A percentile compares a stretch with the other conserved stretches of the same genome.
Conservation (phyloP, 2,329 filamentous ascomycete genomes). For the Neoascochyta sp. region DNA sequence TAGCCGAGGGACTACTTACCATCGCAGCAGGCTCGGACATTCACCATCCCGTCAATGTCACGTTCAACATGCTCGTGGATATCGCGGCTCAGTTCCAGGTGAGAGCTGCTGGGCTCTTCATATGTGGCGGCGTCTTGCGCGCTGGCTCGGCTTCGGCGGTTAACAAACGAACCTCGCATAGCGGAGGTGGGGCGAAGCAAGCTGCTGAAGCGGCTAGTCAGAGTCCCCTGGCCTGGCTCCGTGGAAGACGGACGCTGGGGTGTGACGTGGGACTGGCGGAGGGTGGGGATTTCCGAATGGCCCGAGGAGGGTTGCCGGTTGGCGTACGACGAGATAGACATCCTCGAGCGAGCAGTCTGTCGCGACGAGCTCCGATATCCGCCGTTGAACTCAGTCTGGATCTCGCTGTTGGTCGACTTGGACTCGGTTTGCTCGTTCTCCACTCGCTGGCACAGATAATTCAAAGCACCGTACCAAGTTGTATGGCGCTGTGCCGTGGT, state of each 20-base stretch:
- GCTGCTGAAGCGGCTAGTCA: slow-evolving; percentile 44
- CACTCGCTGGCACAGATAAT: slow-evolving; percentile 81
- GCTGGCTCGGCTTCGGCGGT: slow-evolving; percentile 43
- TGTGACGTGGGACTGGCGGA: slow-evolving; percentile 45
- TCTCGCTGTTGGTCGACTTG: slow-evolving; percentile 51
- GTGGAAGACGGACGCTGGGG: slow-evolving; percentile 27
- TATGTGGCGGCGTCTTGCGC: slow-evolving; percentile 35
- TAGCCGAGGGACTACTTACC: slow-evolving; percentile 60
- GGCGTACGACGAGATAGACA: slow-evolving; percentile 75
- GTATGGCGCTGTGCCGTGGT: slow-evolving; percentile 91
- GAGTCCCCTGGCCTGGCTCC: slow-evolving; percentile 38
- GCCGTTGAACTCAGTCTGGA: slow-evolving; percentile 75
- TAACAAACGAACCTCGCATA: slow-evolving; percentile 51
- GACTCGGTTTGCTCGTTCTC: slow-evolving; percentile 50
- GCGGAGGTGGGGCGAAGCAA: slow-evolving; percentile 44
- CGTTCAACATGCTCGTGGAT: slow-evolving; percentile 74
- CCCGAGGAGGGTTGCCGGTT: slow-evolving; percentile 51
- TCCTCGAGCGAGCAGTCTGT: slow-evolving; percentile 49
- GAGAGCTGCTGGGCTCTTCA: slow-evolving; percentile 61
- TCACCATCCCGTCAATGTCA: slow-evolving; percentile 78
- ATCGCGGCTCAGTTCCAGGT: slow-evolving; percentile 72
- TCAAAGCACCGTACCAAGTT: slow-evolving; percentile 97
- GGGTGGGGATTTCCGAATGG: slow-evolving; percentile 41
- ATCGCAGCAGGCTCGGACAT: slow-evolving; percentile 95
- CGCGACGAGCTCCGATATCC: slow-evolving; percentile 50